Conservation (phyloP, 805 yeast genomes). For the Candida vartiovaarae region DNA sequence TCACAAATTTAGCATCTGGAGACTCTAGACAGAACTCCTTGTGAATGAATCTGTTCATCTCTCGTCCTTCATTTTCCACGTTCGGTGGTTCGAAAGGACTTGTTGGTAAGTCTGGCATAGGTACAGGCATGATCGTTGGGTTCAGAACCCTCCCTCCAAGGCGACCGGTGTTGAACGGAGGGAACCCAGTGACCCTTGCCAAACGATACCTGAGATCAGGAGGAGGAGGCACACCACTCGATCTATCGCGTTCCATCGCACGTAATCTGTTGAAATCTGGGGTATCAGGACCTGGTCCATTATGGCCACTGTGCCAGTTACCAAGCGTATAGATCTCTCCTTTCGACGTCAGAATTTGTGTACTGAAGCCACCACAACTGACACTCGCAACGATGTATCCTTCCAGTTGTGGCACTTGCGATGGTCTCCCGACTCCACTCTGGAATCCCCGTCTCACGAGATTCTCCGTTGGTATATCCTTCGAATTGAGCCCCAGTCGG, state of each 20-base stretch:
- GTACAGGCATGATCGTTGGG: not conserved
- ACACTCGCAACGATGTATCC: conserved; percentile 36
- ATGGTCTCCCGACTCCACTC: conserved; percentile 32
- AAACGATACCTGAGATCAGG: not conserved
- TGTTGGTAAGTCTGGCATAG: not conserved
- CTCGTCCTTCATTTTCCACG: not conserved
- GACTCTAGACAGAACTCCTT: conserved; percentile 15
- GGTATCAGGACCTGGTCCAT: conserved; percentile 33
- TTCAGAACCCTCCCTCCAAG: conserved; percentile 2
- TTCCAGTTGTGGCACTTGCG: conserved; percentile 30
- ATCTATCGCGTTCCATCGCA: not conserved
- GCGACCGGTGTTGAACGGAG: not conserved
- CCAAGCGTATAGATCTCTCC: conserved; percentile 57
- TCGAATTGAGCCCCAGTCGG: conserved; percentile 37
- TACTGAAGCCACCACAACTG: conserved; percentile 59
- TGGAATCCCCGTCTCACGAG: conserved; percentile 16
- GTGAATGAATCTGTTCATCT: conserved; percentile 8
- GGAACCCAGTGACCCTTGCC: not conserved
- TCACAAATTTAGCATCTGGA: conserved; percentile 29
- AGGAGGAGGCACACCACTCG: conserved; percentile 1
- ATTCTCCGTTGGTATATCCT: conserved; percentile 20
- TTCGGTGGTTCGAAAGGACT: not conserved
- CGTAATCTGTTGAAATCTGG: conserved; percentile 26
- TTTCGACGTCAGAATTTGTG: conserved; percentile 46
- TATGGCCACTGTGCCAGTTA: conserved; percentile 33